phyloP scores from a whole-genome alignment of 441 rosid species.

The Mallotus japonicus region DNA sequence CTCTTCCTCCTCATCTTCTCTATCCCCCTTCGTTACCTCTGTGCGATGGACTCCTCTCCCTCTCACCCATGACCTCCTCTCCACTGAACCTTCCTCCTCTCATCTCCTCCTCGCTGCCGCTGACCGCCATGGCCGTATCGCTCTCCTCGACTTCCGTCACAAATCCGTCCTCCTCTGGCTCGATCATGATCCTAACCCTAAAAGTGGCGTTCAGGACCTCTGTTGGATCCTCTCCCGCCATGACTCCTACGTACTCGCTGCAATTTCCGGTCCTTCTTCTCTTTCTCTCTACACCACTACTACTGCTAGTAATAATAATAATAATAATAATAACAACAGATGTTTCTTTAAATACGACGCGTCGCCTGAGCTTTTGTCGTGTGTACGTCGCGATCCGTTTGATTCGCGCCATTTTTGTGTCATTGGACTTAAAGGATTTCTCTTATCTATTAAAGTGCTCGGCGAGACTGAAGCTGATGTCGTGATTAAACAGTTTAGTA shows the following conservation, averaged over 20 bases:
- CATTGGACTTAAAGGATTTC: slow-evolving; percentile 70
- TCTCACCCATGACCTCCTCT: slow-evolving; percentile 69
- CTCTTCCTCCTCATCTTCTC: slow-evolving; percentile 37
- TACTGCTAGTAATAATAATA: not conserved
- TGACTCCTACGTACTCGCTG: slow-evolving; percentile 58
- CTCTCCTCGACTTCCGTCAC: slow-evolving; percentile 74
- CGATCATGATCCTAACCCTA: slow-evolving; percentile 54
- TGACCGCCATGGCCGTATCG: slow-evolving; percentile 89
- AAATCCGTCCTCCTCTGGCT: slow-evolving; percentile 62
- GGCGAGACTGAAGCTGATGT: slow-evolving; percentile 73
- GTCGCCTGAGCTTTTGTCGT: slow-evolving; percentile 70
- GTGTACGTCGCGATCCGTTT: slow-evolving; percentile 83
- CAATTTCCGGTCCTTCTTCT: slow-evolving; percentile 67
- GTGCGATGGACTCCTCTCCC: slow-evolving; percentile 82
- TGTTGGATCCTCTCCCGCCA: slow-evolving; percentile 69
- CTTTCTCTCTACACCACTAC: slow-evolving; percentile 54
- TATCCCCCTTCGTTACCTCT: slow-evolving; percentile 78
- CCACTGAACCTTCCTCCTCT: slow-evolving; percentile 72
- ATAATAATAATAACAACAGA: not conserved
- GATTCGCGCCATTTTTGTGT: slow-evolving; percentile 84
- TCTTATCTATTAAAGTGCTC: slow-evolving; percentile 61
- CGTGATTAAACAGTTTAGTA: slow-evolving; percentile 51
- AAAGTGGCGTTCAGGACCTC: slow-evolving; percentile 79
- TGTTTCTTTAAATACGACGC: slow-evolving; percentile 83
- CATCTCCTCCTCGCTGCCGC: slow-evolving; percentile 82